phyloP scores from a whole-genome alignment of 2,329 filamentous ascomycete species.

The Phoma sp. region DNA sequence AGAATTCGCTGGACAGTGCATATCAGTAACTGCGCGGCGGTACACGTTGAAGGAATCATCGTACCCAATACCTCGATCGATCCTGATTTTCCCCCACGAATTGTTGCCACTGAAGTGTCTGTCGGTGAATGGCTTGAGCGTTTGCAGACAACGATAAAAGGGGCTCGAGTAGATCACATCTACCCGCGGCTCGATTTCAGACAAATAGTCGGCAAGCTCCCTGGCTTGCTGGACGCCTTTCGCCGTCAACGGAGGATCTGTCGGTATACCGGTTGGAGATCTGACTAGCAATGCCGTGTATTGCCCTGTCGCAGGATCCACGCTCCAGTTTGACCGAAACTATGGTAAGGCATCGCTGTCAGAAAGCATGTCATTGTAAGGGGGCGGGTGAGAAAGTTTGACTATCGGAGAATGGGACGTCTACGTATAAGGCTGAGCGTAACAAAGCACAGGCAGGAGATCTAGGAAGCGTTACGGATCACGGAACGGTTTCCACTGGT shows the following conservation, averaged over 20 bases:
- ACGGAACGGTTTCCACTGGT: slow-evolving; percentile 18
- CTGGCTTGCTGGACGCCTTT: slow-evolving; percentile 85
- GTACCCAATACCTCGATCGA: slow-evolving; percentile 63
- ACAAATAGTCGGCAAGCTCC: slow-evolving; percentile 74
- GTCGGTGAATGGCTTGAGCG: slow-evolving; percentile 49
- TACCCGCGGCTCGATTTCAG: slow-evolving; percentile 69
- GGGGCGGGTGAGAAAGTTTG: slow-evolving; percentile 20
- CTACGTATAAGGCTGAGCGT: slow-evolving; percentile 8
- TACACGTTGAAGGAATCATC: slow-evolving; percentile 18
- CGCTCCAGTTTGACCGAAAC: slow-evolving; percentile 91
- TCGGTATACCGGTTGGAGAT: slow-evolving; percentile 86
- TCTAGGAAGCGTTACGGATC: not conserved
- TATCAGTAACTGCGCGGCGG: slow-evolving; percentile 52
- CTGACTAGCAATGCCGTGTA: slow-evolving; percentile 71
- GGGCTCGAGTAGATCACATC: slow-evolving; percentile 73
- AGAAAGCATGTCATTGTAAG: slow-evolving; percentile 28
- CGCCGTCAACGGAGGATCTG: slow-evolving; percentile 85
- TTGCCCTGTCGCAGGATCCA: slow-evolving; percentile 79
- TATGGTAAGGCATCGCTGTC: slow-evolving; percentile 28
- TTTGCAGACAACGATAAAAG: slow-evolving; percentile 53
- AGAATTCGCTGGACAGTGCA: slow-evolving; percentile 77
- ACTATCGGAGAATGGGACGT: slow-evolving; percentile 11
- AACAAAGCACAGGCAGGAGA: slow-evolving; percentile 19
- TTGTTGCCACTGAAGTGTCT: slow-evolving; percentile 39
- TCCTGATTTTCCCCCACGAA: slow-evolving; percentile 53